A percentile compares a stretch with the other conserved stretches of the same genome.
Evolutionary conservation across 208 protist genomes (phyloP).

Genomic region (Acanthamoeba culbertsoni): DNA sequence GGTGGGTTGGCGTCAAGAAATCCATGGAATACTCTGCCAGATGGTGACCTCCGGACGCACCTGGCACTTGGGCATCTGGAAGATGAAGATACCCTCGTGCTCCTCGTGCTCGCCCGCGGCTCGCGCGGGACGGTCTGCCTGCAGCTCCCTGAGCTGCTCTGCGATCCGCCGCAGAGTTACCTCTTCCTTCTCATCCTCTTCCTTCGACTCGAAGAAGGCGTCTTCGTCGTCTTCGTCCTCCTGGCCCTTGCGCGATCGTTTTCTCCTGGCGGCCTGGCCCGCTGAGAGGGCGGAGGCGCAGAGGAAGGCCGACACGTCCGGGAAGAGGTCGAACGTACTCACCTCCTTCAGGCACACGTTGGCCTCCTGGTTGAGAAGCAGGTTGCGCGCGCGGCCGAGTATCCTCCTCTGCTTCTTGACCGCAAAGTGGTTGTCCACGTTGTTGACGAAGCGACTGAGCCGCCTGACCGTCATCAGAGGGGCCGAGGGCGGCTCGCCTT

Average conservation of each 20-base stretch:
- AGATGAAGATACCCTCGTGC: neutral
- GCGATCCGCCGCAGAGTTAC: neutral
- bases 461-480: neutral
- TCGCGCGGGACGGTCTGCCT: neutral
- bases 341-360: slow-evolving; percentile 40
- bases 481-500: neutral
- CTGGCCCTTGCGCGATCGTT: neutral
- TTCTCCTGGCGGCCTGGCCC: neutral
- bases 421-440: slow-evolving; percentile 52
- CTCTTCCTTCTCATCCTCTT: neutral
- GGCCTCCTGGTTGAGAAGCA: slow-evolving; percentile 23
- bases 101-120: neutral
- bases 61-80: slow-evolving; percentile 12
- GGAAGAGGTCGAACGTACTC: neutral
- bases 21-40: too few relatives aligned
- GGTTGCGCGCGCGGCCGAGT: neutral
- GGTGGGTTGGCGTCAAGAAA: neutral
- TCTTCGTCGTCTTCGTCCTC: neutral
- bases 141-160: neutral
- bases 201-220: neutral
- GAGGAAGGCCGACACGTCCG: slow-evolving; percentile 33
- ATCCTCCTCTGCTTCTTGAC: slow-evolving; percentile 32
- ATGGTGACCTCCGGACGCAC: too few relatives aligned
- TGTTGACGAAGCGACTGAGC: slow-evolving; percentile 18
- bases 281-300: too few relatives aligned